Percentiles rank a stretch among this genome's conserved stretches.
Evolutionary conservation across 768 basidiomycete genomes (phyloP).

Genomic region (Lactifluus volemus): DNA sequence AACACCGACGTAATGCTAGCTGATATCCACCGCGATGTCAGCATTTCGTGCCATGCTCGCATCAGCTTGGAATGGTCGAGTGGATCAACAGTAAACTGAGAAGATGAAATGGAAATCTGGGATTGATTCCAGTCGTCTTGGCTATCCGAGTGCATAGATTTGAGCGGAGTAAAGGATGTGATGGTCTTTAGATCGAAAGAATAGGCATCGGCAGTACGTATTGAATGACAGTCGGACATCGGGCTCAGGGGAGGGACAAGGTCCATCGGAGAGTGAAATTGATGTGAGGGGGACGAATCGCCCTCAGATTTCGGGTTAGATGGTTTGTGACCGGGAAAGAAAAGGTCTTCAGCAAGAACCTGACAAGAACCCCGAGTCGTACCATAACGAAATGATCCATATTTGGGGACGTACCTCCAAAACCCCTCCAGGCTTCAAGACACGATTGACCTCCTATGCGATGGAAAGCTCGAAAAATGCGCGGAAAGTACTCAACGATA

Average conservation of each 20-base stretch:
- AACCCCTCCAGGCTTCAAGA: conserved; percentile 52
- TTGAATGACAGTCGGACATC: background rate
- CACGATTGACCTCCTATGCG: conserved; percentile 54
- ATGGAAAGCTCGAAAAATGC: conserved; percentile 12
- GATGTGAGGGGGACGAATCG: background rate
- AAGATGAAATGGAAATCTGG: background rate
- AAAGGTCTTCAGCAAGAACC: conserved; percentile 67
- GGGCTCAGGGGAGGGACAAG: background rate
- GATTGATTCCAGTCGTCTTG: background rate
- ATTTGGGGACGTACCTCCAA: conserved; percentile 44
- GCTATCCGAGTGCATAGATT: background rate
- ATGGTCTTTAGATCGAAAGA: background rate
- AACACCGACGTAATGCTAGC: conserved; percentile 14
- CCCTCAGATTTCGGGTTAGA: background rate
- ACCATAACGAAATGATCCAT: background rate
- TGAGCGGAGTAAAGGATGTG: background rate
- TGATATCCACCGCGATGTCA: conserved; percentile 14
- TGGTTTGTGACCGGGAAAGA: conserved; percentile 47
- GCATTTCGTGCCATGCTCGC: conserved; percentile 20
- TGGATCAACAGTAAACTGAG: background rate
- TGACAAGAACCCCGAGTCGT: conserved; percentile 21
- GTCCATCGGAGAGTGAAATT: background rate
- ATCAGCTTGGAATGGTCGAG: conserved; percentile 17
- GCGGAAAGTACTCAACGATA: background rate
- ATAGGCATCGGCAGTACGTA: background rate